Evolutionary conservation across 2,329 filamentous ascomycete genomes (phyloP), one percentile per base, ranked within the genome.

Genomic region (Apiospora malaysiana): DNA sequence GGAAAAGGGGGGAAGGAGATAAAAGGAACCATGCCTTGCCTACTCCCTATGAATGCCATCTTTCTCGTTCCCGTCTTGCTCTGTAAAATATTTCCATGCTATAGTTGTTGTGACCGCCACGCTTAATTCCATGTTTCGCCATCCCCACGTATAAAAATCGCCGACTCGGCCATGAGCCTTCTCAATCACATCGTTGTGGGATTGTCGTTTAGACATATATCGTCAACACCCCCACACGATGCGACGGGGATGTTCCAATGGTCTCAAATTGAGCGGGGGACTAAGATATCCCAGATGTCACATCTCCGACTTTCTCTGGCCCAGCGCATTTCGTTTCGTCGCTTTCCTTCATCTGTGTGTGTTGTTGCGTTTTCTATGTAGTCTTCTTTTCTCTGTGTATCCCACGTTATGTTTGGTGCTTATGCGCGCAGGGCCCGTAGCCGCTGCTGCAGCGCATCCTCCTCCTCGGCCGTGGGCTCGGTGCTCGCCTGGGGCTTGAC

Each of bases 391-490:
- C 23, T 25, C 27, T 0, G 71, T 70, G 0, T 45, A 59, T 70
- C 59, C 67, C 27, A 42, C 40, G 40, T 45, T 4, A 1, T 45
- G 14, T 72, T 71, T 65, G 51, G 14, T 69, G 66, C 40, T 74
- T 81, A 89, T 59, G 88, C 88, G 63, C 88, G 80, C 73, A 90
- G 79, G 21, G 88, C 88, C 70, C 88, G 82, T 76, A 90, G 80
- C 68, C 88, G 81, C 83, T 90, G 87, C 82, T 90, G 87, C 75
- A 95, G 84, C 40, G 90, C 91, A 78, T 95, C 93, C 81, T 95
- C 93, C 79, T 94, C 91, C 79, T 94, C 92, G 71, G 93, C 90
- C 2, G 91, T 93, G 2, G 92, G 92, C 73, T 93, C 92, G 71
- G 86, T 87, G 23, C 87, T 84, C 0, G 88, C 84, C 56, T 63